These are phyloP conservation scores for Cercospora canescens DNA, from an alignment of 2,329 filamentous ascomycete genomes.

Conservation along the genomic window DNA sequence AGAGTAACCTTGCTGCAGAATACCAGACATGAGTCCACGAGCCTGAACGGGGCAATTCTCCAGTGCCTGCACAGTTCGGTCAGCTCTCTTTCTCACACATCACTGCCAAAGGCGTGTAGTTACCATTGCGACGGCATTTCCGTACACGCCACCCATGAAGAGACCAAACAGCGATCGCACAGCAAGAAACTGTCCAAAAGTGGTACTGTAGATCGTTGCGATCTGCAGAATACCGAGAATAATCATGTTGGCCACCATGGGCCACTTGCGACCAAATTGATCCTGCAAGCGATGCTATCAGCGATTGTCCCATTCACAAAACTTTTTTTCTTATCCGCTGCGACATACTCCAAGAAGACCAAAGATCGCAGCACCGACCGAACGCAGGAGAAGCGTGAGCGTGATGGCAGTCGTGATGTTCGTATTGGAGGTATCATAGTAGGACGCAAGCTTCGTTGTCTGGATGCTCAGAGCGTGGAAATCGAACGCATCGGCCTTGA, in stretches of 20 bases:
- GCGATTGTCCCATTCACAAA: neutral
- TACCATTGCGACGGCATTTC: slow-evolving; percentile 59
- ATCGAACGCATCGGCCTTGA: slow-evolving; percentile 72
- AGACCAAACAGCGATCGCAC: slow-evolving; percentile 62
- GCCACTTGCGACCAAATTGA: slow-evolving; percentile 60
- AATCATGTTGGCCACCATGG: slow-evolving; percentile 76
- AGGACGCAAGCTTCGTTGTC: slow-evolving; percentile 66
- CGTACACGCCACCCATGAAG: slow-evolving; percentile 63
- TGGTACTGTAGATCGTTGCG: slow-evolving; percentile 73
- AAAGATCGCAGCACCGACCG: slow-evolving; percentile 73
- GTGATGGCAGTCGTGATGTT: slow-evolving; percentile 74
- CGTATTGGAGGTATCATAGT: slow-evolving; percentile 62
- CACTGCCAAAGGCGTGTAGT: neutral
- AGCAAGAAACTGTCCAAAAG: slow-evolving; percentile 68
- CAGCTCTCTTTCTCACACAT: neutral
- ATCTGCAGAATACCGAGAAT: slow-evolving; percentile 70
- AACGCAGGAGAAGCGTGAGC: slow-evolving; percentile 71
- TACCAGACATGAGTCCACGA: slow-evolving; percentile 77
- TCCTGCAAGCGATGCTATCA: slow-evolving; percentile 44
- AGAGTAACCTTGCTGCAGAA: slow-evolving; percentile 69
- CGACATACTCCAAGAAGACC: slow-evolving; percentile 61
- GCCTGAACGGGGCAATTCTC: slow-evolving; percentile 70
- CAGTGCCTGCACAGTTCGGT: slow-evolving; percentile 43
- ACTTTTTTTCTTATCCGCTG: neutral
- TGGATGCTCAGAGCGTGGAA: slow-evolving; percentile 81